Conservation (phyloP, 2,329 filamentous ascomycete genomes). For the Aspergillus texensis region DNA sequence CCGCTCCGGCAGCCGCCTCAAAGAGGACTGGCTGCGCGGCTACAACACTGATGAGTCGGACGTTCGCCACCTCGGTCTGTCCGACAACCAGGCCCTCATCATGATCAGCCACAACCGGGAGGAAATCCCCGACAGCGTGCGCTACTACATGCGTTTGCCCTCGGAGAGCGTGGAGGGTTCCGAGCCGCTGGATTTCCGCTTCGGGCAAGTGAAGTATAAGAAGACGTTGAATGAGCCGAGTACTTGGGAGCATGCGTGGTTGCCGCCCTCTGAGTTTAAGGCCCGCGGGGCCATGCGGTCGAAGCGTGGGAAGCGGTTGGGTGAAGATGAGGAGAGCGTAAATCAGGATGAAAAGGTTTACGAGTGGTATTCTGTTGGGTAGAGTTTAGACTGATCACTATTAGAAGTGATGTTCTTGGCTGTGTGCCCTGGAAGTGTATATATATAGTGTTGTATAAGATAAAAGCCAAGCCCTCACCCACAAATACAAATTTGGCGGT, state of each 20-base stretch:
- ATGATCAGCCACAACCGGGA: slow-evolving; percentile 89
- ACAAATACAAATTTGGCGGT: neutral
- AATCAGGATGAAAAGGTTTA: slow-evolving; percentile 14
- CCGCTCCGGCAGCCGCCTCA: slow-evolving; percentile 4
- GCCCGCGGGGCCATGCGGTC: slow-evolving; percentile 8
- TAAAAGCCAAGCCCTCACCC: neutral
- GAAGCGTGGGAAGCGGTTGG: neutral
- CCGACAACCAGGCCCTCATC: slow-evolving; percentile 76
- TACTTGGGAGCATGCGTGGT: slow-evolving; percentile 36
- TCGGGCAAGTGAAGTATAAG: slow-evolving; percentile 28
- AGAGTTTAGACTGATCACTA: neutral
- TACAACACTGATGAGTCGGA: slow-evolving; percentile 10
- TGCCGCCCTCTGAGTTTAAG: slow-evolving; percentile 18
- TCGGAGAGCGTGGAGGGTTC: slow-evolving; percentile 26
- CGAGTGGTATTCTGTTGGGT: slow-evolving; percentile 20
- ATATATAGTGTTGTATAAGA: neutral
- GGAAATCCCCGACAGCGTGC: slow-evolving; percentile 81
- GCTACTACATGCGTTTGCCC: slow-evolving; percentile 85
- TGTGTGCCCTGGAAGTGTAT: too few species aligned
- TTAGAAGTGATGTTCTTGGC: neutral
- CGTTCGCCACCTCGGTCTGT: slow-evolving; percentile 57
- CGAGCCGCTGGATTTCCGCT: slow-evolving; percentile 34
- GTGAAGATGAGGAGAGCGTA: neutral
- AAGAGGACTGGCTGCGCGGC: slow-evolving; percentile 17
- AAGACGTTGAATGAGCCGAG: slow-evolving; percentile 24